Conservation (phyloP, 1,284 basidiomycete genomes). For the Uromyces viciae-fabae region DNA sequence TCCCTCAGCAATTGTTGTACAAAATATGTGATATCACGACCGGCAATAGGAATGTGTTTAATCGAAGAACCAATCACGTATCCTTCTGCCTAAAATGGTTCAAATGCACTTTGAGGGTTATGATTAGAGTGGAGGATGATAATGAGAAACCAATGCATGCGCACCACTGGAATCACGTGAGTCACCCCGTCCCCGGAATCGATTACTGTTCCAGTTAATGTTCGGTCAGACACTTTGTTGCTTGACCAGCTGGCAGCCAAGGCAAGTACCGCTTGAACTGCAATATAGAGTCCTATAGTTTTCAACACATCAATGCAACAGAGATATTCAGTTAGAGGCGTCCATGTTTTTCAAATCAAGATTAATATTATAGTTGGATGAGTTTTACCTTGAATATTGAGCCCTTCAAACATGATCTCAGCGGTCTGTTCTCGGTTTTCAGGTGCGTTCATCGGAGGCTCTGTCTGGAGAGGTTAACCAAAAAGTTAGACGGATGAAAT, state of each 20-base stretch:
- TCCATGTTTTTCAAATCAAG: neutral
- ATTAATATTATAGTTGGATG: neutral
- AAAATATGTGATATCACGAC: conserved; percentile 94
- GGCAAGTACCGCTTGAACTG: conserved; percentile 97
- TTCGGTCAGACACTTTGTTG: conserved; percentile 84
- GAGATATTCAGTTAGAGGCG: neutral
- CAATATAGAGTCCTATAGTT: conserved; percentile 81
- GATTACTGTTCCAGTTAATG: conserved; percentile 90
- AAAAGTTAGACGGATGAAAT: neutral
- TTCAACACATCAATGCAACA: too few relatives aligned
- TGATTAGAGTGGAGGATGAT: neutral
- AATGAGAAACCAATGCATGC: conserved; percentile 48
- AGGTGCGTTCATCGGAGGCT: conserved; percentile 94
- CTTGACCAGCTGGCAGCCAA: conserved; percentile 97
- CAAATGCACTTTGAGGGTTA: neutral
- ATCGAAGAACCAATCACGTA: conserved; percentile 99
- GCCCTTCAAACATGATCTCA: conserved; percentile 99
- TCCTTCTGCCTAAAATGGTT: conserved; percentile 67
- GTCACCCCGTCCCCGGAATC: conserved; percentile 99
- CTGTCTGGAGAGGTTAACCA: conserved; percentile 65
- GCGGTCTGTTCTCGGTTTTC: conserved; percentile 99
- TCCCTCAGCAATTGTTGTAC: conserved; percentile 94
- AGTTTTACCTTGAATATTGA: conserved; percentile 74
- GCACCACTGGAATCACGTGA: conserved; percentile 83
- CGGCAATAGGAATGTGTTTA: conserved; percentile 98